A percentile compares a stretch with the other conserved stretches of the same genome.
Conservation (phyloP, 768 basidiomycete species). For the Serendipita vermifera region DNA sequence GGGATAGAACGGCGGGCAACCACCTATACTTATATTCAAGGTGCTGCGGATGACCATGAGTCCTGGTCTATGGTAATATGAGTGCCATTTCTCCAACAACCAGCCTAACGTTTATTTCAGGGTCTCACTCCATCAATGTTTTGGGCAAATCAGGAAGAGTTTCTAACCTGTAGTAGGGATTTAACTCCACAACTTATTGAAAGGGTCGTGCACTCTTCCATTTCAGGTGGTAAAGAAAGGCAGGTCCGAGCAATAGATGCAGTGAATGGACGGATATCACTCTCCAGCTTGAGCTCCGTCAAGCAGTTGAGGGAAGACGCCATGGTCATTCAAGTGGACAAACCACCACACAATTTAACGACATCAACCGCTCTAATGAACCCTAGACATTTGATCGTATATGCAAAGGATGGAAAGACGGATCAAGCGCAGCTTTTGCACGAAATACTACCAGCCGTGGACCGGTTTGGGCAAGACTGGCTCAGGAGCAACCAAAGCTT, state of each 20-base stretch:
- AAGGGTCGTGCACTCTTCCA: slow-evolving; percentile 12
- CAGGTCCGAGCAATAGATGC: slow-evolving; percentile 16
- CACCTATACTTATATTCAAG: slow-evolving; percentile 85
- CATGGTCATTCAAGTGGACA: background rate
- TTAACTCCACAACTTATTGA: slow-evolving; percentile 38
- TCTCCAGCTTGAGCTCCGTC: slow-evolving; percentile 16
- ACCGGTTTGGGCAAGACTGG: slow-evolving; percentile 33
- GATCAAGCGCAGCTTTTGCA: slow-evolving; percentile 40
- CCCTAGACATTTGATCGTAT: slow-evolving; percentile 7
- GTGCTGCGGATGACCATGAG: slow-evolving; percentile 92
- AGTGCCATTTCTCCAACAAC: background rate
- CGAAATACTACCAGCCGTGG: slow-evolving; percentile 35
- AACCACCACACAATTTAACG: background rate
- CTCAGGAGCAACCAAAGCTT: slow-evolving; percentile 46
- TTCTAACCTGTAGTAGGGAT: slow-evolving; percentile 38
- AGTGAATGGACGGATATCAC: slow-evolving; percentile 6
- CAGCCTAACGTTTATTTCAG: slow-evolving; percentile 26
- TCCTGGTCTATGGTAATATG: slow-evolving; percentile 59
- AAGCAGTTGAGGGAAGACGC: slow-evolving; percentile 15
- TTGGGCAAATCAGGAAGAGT: slow-evolving; percentile 42
- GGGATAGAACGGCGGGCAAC: slow-evolving; percentile 45
- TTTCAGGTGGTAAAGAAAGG: background rate
- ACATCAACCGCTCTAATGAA: background rate
- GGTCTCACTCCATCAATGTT: slow-evolving; percentile 64
- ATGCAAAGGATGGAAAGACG: slow-evolving; percentile 40